Base-by-base conservation (phyloP, 83 land plant genomes). In the Larix sibirica region DNA sequence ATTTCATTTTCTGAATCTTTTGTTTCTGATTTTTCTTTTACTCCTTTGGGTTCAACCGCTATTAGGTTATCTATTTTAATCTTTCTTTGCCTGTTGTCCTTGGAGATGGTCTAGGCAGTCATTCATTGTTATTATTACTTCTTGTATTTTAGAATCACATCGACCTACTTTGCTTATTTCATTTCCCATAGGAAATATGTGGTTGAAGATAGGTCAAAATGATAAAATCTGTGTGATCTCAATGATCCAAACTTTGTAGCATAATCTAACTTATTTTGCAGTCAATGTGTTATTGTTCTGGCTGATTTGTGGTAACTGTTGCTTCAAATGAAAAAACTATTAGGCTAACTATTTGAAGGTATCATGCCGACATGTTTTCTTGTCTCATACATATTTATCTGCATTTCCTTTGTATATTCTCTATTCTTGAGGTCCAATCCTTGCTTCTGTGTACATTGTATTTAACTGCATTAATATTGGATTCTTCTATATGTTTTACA, bases 401-500 rank as follows among this genome's bases (percentile, higher is more conserved):
- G 4, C 31, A 26, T 9, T 10, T 26, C 9, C 20, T 69, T 38
- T 69, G 20, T 28, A 5, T 36, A n/a, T 69, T 38, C 74, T 13
- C 44, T 42, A 69, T 69, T 69, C 40, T 69, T 17, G 47, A 69
- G 40, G 74, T 36, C 5, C 40, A 18, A 36, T 38, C 40, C 40
- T 33, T 17, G 20, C 44, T 26, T 69, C 44, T 62, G n/a, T 63
- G 36, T 80, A 80, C 18, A 4, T 44, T 31, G 71, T 12, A 79
- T 75, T 40, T 75, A 6, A n/a, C 58, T 75, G 6, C 18, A 13
- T 75, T 3, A 8, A 44, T 42, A 14, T 38, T 42, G 78, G n/a
- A 5, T 31, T 31, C 33, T 71, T 58, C 10, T 59, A 42, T 79
- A 2, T 80, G 47, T 74, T 12, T 66, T 58, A 3, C 90, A 96